Conservation (phyloP, 495 filamentous ascomycete species). For the Cairneyella variabilis region DNA sequence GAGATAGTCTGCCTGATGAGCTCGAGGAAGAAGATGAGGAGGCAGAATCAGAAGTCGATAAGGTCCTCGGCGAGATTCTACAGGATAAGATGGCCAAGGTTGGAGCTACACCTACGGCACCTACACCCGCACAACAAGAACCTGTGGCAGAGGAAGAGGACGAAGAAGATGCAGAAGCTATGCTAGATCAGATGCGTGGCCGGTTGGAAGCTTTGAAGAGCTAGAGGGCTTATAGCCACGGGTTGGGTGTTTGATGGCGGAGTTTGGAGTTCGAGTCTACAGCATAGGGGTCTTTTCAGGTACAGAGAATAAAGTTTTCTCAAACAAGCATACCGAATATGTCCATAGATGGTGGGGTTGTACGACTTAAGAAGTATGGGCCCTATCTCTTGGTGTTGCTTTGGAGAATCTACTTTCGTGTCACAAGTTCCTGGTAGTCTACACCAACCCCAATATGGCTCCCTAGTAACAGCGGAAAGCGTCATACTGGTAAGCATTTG, state of each 20-base stretch:
- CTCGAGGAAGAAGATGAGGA: conserved; percentile 78
- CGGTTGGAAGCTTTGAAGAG: conserved; percentile 89
- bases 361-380: too few relatives aligned
- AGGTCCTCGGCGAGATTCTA: conserved; percentile 84
- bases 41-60: conserved; percentile 87
- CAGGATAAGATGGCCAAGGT: conserved; percentile 75
- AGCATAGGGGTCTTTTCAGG: too few relatives aligned
- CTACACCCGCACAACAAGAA: conserved; percentile 35
- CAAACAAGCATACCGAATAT: too few relatives aligned
- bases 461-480: too few relatives aligned
- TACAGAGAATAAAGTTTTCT: too few relatives aligned
- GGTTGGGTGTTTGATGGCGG: background rate
- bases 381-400: background rate
- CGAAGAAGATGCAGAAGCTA: conserved; percentile 79
- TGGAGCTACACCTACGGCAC: conserved; percentile 52
- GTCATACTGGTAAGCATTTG: too few relatives aligned
- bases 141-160: conserved; percentile 54
- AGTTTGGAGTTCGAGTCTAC: conserved; percentile 4
- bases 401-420: too few relatives aligned
- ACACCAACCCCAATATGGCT: too few relatives aligned
- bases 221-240: conserved; percentile 32
- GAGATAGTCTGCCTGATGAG: conserved; percentile 71
- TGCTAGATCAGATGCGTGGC: conserved; percentile 90
- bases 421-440: too few relatives aligned
- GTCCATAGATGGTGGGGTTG: too few relatives aligned